phyloP scores from a whole-genome alignment of 106 monocot genomes.

The Apostasia shenzhenica region DNA sequence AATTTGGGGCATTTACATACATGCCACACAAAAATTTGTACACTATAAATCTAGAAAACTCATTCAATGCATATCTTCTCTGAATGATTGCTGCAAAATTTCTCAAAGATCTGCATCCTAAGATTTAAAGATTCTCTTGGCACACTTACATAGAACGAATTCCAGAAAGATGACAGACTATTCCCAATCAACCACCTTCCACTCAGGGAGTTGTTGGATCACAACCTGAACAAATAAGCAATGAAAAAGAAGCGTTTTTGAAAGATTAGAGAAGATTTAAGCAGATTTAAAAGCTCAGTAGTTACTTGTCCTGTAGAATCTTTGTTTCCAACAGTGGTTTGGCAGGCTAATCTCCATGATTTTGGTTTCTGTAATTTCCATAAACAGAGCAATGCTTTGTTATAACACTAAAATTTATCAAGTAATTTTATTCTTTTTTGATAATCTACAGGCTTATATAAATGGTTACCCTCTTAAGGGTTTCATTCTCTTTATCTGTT shows the following conservation, averaged over 20 bases:
- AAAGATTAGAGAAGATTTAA: not conserved
- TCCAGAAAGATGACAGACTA: not conserved
- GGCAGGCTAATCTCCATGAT: slow-evolving; percentile 88
- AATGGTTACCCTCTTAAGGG: slow-evolving; percentile 53
- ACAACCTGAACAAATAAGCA: slow-evolving; percentile 43
- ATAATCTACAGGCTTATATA: not conserved
- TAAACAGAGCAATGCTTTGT: not conserved
- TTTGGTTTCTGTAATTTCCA: slow-evolving; percentile 64
- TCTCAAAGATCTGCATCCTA: too few relatives aligned
- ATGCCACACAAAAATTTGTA: too few relatives aligned
- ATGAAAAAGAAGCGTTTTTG: not conserved
- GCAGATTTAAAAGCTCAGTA: not conserved
- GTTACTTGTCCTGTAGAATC: slow-evolving; percentile 75
- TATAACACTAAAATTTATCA: not conserved
- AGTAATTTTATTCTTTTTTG: not conserved
- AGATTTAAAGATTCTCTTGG: too few relatives aligned
- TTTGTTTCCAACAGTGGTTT: slow-evolving; percentile 57
- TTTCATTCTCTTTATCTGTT: slow-evolving; percentile 72
- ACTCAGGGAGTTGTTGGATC: slow-evolving; percentile 84
- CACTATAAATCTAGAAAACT: too few relatives aligned
- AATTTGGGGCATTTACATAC: too few relatives aligned
- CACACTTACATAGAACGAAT: too few relatives aligned
- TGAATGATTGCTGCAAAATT: too few relatives aligned
- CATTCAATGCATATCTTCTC: too few relatives aligned
- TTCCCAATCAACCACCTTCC: slow-evolving; percentile 79